These are phyloP conservation scores for Perilla frutescens DNA, from an alignment of 257 asterid genomes.

Conservation along the genomic window DNA sequence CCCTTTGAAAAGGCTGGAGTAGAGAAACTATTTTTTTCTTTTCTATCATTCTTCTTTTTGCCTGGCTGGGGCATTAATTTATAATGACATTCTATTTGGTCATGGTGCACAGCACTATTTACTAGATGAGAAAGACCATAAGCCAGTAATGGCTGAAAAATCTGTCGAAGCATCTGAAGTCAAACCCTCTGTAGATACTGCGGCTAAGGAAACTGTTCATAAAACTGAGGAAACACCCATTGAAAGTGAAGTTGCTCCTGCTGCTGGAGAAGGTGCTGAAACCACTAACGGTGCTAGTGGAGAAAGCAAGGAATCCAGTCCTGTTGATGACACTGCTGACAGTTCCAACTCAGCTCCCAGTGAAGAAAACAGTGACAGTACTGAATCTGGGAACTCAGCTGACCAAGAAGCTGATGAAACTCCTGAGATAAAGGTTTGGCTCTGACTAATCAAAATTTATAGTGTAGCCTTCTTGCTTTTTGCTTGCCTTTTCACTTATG, in stretches of 20 bases:
- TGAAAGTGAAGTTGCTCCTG: conserved; percentile 51
- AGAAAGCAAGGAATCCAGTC: conserved; percentile 55
- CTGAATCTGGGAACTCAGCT: conserved; percentile 53
- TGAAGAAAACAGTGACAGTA: conserved; percentile 53
- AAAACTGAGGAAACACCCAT: conserved; percentile 53
- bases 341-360: conserved; percentile 33
- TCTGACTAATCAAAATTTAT: background rate
- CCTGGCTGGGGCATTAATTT: conserved; percentile 9
- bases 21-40: background rate
- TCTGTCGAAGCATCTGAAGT: conserved; percentile 57
- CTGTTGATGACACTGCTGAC: conserved; percentile 50
- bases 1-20: background rate
- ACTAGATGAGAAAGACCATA: conserved; percentile 59
- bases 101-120: conserved; percentile 64
- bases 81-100: conserved; percentile 11
- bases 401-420: conserved; percentile 69
- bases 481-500: conserved; percentile 29
- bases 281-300: conserved; percentile 44
- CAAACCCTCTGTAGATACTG: conserved; percentile 42
- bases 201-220: conserved; percentile 48
- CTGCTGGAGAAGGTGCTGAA: conserved; percentile 52
- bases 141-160: conserved; percentile 38
- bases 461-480: background rate
- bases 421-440: conserved; percentile 70
- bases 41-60: background rate